These are phyloP conservation scores for Sclerotinia trifoliorum DNA, from an alignment of 2,329 filamentous ascomycete genomes.

Conservation along the genomic window DNA sequence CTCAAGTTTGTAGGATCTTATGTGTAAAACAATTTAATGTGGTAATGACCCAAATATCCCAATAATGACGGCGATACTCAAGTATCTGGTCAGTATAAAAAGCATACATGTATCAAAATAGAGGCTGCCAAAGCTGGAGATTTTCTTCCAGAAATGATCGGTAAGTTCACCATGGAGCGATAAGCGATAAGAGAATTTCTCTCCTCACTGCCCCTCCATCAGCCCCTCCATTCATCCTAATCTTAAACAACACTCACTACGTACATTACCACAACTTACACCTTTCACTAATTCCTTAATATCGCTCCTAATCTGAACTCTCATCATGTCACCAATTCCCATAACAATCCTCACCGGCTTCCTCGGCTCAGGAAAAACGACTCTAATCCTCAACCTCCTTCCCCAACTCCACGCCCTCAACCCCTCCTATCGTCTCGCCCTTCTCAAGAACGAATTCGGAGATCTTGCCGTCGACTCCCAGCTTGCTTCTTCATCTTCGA, in stretches of 20 bases:
- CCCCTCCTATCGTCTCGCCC: constrained; percentile 77
- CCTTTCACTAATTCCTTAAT: neutral
- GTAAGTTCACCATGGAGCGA: neutral
- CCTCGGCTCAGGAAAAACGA: constrained; percentile 94
- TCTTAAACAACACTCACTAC: neutral
- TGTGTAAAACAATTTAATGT: neutral
- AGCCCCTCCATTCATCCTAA: neutral
- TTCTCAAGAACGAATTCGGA: constrained; percentile 98
- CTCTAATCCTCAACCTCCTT: constrained; percentile 88
- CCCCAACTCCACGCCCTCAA: constrained; percentile 78
- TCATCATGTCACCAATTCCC: constrained; percentile 58
- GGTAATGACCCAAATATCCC: neutral
- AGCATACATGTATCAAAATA: neutral
- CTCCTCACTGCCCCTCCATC: constrained; percentile 12
- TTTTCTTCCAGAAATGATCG: neutral
- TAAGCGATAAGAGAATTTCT: constrained; percentile 19
- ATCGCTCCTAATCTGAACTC: neutral
- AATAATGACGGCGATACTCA: rapidly evolving
- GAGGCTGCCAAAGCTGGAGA: neutral
- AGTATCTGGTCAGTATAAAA: neutral
- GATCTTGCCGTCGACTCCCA: constrained; percentile 92
- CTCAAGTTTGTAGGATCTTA: neutral
- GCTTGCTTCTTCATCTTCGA: constrained; percentile 76
- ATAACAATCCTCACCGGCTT: constrained; percentile 97
- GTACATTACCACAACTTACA: neutral